Evolutionary conservation across 768 basidiomycete genomes (phyloP), one percentile per base, ranked within the genome.

Genomic region (Lentinula raphanica): DNA sequence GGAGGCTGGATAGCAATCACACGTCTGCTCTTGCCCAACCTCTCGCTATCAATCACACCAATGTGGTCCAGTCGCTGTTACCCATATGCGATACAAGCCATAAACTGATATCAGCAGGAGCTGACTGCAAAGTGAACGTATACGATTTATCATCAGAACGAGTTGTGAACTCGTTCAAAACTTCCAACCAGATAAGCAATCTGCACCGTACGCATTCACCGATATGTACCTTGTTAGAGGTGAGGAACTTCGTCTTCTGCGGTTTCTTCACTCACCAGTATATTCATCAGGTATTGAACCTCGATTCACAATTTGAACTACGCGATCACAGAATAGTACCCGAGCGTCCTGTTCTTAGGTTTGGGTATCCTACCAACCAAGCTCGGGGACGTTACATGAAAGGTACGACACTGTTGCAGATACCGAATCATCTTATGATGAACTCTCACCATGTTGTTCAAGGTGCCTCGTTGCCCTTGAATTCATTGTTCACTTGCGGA

Each of bases 291-390:
- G 71, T 81, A 49, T 73, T 74, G 5, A 78, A 82, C 62, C 68
- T 78, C 21, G 81, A 83, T 61, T 69, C 74, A 28, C 81, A 82
- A 59, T 80, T 78, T 54, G 81, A 83, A 62, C 54, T 81, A n/a
- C 79, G 74, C 21, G 81, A 82, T 60, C 70, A 74, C 59, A 73
- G 81, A 17, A 57, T 69, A 35, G 70, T 74, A 11, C 72, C 76
- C 13, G 62, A 61, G 25, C 58, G 61, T 31, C 66, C 75, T 3
- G 75, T 73, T 21, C 69, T 74, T 49, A 68, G 77, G 29, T 83
- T 83, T 61, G 81, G 82, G 4, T 81, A 75, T 58, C 42, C 60
- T 15, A 64, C 69, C 9, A 57, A 59, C 5, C 72, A 73, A 32
- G 65, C 67, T 17, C 76, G 76, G 45, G 79, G 80, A 19, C 68